Percentiles rank a stretch among this genome's conserved stretches.
Conservation (phyloP, 2,329 filamentous ascomycete genomes). For the Apiospora saccharicola region DNA sequence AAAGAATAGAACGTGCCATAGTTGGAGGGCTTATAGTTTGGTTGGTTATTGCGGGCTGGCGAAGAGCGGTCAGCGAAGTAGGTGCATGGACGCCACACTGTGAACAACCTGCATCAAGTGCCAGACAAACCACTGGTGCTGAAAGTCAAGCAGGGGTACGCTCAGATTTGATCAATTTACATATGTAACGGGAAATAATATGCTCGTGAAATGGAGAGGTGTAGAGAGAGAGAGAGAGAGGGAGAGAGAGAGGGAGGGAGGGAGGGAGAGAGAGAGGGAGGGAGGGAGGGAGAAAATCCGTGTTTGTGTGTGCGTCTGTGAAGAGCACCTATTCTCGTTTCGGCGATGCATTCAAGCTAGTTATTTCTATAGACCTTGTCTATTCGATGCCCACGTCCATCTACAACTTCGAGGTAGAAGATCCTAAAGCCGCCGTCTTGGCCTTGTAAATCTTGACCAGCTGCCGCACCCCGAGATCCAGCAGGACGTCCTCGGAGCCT, state of each 20-base stretch:
- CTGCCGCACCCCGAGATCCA: conserved; percentile 74
- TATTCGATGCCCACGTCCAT: not conserved
- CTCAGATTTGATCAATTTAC: not conserved
- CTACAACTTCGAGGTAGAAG: conserved; percentile 32
- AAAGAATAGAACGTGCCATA: not conserved
- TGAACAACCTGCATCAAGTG: not conserved
- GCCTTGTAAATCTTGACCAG: conserved; percentile 73
- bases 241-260: not conserved
- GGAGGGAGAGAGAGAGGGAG: not conserved
- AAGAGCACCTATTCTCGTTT: not conserved
- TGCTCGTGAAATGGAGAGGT: not conserved
- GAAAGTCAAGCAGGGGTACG: not conserved
- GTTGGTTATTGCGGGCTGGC: not conserved
- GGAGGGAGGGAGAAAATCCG: not conserved
- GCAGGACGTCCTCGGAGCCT: conserved; percentile 76
- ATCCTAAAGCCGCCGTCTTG: conserved; percentile 58
- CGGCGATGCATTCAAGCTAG: not conserved
- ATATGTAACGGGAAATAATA: not conserved
- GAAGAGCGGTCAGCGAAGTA: not conserved
- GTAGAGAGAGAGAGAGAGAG: not conserved
- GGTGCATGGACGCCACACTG: not conserved
- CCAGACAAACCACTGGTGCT: not conserved
- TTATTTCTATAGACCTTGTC: not conserved
- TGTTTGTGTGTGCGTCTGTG: no score
- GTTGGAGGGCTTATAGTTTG: not conserved